Evolutionary conservation across 2,329 filamentous ascomycete genomes (phyloP).

Genomic region (Epichloe aotearoae): DNA sequence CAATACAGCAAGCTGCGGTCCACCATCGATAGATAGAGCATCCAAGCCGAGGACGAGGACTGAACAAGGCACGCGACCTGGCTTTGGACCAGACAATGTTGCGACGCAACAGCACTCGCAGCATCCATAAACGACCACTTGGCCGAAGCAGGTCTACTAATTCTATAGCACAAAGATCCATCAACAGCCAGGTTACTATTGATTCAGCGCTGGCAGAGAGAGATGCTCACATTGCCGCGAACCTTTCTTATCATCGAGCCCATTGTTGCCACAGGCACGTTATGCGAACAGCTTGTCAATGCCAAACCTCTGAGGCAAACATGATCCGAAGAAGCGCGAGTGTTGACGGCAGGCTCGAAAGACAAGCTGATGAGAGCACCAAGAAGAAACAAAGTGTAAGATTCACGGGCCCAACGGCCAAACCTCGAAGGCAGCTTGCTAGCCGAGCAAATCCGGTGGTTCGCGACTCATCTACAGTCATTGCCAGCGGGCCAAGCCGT

Average conservation of each 20-base stretch:
- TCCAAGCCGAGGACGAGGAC: not conserved
- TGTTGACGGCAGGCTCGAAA: slow-evolving; percentile 8
- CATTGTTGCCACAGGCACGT: slow-evolving; percentile 23
- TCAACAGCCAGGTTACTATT: slow-evolving; percentile 32
- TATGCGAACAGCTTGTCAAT: not conserved
- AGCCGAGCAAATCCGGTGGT: slow-evolving; percentile 13
- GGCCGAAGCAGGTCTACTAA: slow-evolving; percentile 40
- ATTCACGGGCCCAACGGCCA: slow-evolving; percentile 28
- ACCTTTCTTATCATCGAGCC: slow-evolving; percentile 44
- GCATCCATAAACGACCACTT: slow-evolving; percentile 27
- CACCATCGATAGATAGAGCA: not conserved
- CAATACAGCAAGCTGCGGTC: not conserved
- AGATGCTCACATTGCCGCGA: slow-evolving; percentile 50
- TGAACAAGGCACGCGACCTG: not conserved
- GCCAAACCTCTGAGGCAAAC: slow-evolving; percentile 13
- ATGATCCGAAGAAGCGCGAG: slow-evolving; percentile 11
- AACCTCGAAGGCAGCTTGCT: slow-evolving; percentile 16
- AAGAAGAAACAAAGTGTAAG: slow-evolving; percentile 39
- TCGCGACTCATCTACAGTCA: not conserved
- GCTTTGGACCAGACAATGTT: slow-evolving; percentile 26
- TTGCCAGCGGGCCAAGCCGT: not conserved
- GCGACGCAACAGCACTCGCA: slow-evolving; percentile 33
- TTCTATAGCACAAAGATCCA: slow-evolving; percentile 27
- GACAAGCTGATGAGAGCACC: slow-evolving; percentile 7
- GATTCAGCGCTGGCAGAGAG: slow-evolving; percentile 35